These are phyloP conservation scores for Agrocybe chaxingu DNA, from an alignment of 768 basidiomycete genomes.

Conservation along the genomic window DNA sequence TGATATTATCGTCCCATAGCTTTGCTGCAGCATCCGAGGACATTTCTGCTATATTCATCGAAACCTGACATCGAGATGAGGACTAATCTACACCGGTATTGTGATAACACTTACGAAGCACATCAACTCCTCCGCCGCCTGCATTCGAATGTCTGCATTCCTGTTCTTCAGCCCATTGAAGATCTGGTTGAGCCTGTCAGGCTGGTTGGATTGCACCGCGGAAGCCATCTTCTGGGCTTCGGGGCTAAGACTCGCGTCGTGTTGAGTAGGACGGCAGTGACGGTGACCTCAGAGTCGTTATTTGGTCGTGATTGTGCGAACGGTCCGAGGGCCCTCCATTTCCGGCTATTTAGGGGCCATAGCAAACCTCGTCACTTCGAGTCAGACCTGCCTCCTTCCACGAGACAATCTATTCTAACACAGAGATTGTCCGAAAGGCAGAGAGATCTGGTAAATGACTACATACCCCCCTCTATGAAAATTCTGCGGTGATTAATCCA, in stretches of 20 bases:
- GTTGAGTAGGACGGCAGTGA: background rate
- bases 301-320: slow-evolving; percentile 11
- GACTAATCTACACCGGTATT: slow-evolving; percentile 10
- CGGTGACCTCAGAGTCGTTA: background rate
- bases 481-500: too few relatives aligned
- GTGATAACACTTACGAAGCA: slow-evolving; percentile 55
- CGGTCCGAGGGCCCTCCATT: too few relatives aligned
- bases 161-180: slow-evolving; percentile 66
- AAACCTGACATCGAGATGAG: slow-evolving; percentile 46
- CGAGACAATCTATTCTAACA: too few relatives aligned
- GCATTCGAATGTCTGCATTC: slow-evolving; percentile 58
- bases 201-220: slow-evolving; percentile 50
- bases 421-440: too few relatives aligned
- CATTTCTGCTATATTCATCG: slow-evolving; percentile 73
- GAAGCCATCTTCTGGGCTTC: slow-evolving; percentile 55
- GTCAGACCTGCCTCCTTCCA: too few relatives aligned
- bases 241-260: slow-evolving; percentile 6
- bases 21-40: slow-evolving; percentile 77
- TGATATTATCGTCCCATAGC: slow-evolving; percentile 85
- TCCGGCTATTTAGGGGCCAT: too few relatives aligned
- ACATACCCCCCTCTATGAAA: too few relatives aligned
- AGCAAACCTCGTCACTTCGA: too few relatives aligned
- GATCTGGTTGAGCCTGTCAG: slow-evolving; percentile 62
- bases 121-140: slow-evolving; percentile 69
- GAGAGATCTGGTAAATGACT: too few relatives aligned